These are phyloP conservation scores for Musa troglodytarum DNA, from an alignment of 176 grass and related monocot genomes.

Conservation along the genomic window DNA sequence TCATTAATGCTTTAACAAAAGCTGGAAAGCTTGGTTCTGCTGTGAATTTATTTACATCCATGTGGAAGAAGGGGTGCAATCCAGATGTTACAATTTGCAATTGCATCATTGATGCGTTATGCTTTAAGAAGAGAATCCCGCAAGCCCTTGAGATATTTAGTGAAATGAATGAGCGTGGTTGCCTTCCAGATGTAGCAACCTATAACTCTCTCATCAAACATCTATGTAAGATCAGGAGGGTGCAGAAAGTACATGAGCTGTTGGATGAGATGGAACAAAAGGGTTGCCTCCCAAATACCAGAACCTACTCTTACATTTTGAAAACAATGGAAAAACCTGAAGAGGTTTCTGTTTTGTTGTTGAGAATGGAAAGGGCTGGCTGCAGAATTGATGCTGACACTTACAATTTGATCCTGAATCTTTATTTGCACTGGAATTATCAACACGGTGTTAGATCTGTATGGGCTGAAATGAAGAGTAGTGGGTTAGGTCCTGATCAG, in stretches of 20 bases:
- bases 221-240: slow-evolving; percentile 54
- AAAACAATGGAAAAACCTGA: slow-evolving; percentile 34
- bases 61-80: slow-evolving; percentile 53
- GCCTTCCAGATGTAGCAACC: slow-evolving; percentile 46
- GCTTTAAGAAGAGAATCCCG: slow-evolving; percentile 73
- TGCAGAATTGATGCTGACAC: slow-evolving; percentile 45
- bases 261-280: slow-evolving; percentile 57
- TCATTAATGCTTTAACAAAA: slow-evolving; percentile 57
- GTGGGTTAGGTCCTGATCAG: slow-evolving; percentile 61
- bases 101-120: slow-evolving; percentile 63
- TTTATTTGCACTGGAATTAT: slow-evolving; percentile 50
- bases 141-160: slow-evolving; percentile 55
- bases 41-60: slow-evolving; percentile 44
- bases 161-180: slow-evolving; percentile 54
- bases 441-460: slow-evolving; percentile 34
- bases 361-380: slow-evolving; percentile 53
- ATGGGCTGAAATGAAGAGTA: slow-evolving; percentile 65
- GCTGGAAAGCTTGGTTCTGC: slow-evolving; percentile 41
- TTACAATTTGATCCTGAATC: slow-evolving; percentile 61
- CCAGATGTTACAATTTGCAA: slow-evolving; percentile 62
- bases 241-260: slow-evolving; percentile 53
- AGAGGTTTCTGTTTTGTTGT: slow-evolving; percentile 41
- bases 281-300: slow-evolving; percentile 40
- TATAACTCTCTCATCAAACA: slow-evolving; percentile 69
- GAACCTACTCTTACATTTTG: slow-evolving; percentile 57